Base-by-base conservation (phyloP, 192 early-diverging fungal genomes). In the Jimgerdemannia lactiflua region DNA sequence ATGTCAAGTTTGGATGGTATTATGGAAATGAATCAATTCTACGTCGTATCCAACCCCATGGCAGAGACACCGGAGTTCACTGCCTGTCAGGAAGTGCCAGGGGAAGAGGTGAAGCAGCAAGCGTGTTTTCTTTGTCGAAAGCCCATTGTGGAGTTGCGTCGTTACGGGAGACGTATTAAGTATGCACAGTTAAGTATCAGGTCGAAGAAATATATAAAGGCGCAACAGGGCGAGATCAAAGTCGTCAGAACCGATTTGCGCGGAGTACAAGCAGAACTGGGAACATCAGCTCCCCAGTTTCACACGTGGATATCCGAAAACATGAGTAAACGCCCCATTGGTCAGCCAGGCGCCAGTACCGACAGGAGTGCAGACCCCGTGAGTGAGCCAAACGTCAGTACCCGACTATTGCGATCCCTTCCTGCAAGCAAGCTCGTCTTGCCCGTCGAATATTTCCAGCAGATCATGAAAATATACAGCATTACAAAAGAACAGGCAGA, bases 1-100 rank as follows among this genome's bases (percentile, higher is more conserved):
- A 81, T 87, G 75, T 71, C 78, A 3, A 85, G 77, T 4, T 42
- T 91, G 42, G 90, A 91, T 44, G 83, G 83, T 0, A 77, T 79
- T 43, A 79, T 89, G 77, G 79, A 75, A 14, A 78, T 89, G 75
- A 39, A 68, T 3, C 4, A 71, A 8, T 87, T 80, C 66, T 91
- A 90, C 69, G 18, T 49, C 8, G 49, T 19, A 3, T 43, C 41
- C 3, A 67, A 74, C 39, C 63, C 10, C 14, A 65, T 11, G 3
- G 77, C 82, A 4, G 73, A 70, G 3, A 65, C 6, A 11, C 74
- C 74, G 18, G 17, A 19, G 0, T 79, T 65, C 65, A 17, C 43
- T 71, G 73, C 19, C 11, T 82, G 69, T 71, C 74, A 75, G 11
- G 7, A 10, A n/a, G 71, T 77, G 4, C 74, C 75, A 2, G 43